These are phyloP conservation scores for Balansia obtecta DNA, from an alignment of 2,329 filamentous ascomycete species.

Conservation along the genomic window DNA sequence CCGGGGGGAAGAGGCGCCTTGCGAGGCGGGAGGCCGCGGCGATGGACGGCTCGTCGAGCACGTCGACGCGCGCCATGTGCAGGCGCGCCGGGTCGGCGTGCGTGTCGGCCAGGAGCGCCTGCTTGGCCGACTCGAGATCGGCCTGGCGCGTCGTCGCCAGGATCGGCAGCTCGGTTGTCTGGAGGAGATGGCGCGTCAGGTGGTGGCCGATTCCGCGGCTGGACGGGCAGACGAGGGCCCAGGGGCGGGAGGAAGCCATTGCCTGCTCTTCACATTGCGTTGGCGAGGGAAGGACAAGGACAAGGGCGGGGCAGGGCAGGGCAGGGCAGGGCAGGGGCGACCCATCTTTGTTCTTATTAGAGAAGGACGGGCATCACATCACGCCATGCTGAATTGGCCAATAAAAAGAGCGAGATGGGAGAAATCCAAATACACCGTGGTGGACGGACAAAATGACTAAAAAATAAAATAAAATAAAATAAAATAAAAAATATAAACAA, in stretches of 20 bases:
- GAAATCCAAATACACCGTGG: too few relatives aligned
- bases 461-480: too few relatives aligned
- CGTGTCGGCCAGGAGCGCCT: conserved; percentile 18
- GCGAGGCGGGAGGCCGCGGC: conserved; percentile 42
- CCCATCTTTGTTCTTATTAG: too few relatives aligned
- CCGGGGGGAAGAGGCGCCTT: conserved; percentile 36
- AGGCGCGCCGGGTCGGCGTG: conserved; percentile 19
- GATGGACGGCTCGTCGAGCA: conserved; percentile 51
- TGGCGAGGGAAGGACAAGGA: too few relatives aligned
- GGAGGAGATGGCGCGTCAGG: conserved; percentile 35
- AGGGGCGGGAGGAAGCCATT: conserved; percentile 33
- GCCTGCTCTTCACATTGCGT: not conserved
- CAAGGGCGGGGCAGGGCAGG: too few relatives aligned
- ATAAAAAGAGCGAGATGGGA: too few relatives aligned
- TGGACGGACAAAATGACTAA: too few relatives aligned
- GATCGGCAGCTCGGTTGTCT: conserved; percentile 34
- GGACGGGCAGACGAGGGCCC: conserved; percentile 36
- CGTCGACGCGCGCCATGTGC: conserved; percentile 29
- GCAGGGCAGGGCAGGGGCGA: too few relatives aligned
- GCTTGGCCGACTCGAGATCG: conserved; percentile 23
- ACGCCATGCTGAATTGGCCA: too few relatives aligned
- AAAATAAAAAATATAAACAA: too few relatives aligned
- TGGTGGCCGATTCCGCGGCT: conserved; percentile 36
- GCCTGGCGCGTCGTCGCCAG: conserved; percentile 29
- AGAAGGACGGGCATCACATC: too few relatives aligned